Evolutionary conservation across 441 rosid genomes (phyloP), one percentile per base, ranked within the genome.

Genomic region (Populus hybrid): DNA sequence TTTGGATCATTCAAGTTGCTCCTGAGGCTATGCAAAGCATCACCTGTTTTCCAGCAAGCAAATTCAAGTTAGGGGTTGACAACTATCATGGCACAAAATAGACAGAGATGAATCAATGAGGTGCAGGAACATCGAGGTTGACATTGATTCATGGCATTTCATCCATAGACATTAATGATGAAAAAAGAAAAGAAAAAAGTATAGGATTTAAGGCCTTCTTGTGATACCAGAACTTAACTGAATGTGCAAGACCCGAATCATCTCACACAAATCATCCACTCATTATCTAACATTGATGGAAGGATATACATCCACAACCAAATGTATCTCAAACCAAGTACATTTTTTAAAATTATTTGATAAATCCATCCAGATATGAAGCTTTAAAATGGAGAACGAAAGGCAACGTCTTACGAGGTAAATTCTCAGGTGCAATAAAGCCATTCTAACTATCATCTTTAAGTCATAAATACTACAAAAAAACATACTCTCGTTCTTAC

Each of bases 11-110:
- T 30, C 32, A 30, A 30, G 32, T 30, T 30, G 32, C 32, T 30
- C 32, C 97, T 83, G 77, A 93, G 81, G 85, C 88, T 91, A 83
- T 94, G 98, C 88, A 94, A 85, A 5, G 98, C 98, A 89, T 94
- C 98, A 79, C 98, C 98, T 94, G 91, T 83, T 75, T 59, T 71
- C 74, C 80, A 53, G n/a, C 6, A 50, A 78, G 73, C 71, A 76
- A 63, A 63, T 40, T 53, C 68, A 3, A 21, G 64, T 65, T 57
- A 71, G 70, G 42, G 32, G 4, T 14, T 16, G 9, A 67, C 40
- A 71, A 36, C 24, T 23, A 10, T 32, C 42, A 71, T 35, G 57
- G 46, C 32, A 72, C 35, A 57, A 46, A 38, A 10, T 23, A 75
- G 5, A 75, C 10, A 71, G 70, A 7, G 57, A 72, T n/a, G 59